These are phyloP conservation scores for Microglena sp. DNA, from an alignment of 139 green algal genomes.

Conservation along the genomic window DNA sequence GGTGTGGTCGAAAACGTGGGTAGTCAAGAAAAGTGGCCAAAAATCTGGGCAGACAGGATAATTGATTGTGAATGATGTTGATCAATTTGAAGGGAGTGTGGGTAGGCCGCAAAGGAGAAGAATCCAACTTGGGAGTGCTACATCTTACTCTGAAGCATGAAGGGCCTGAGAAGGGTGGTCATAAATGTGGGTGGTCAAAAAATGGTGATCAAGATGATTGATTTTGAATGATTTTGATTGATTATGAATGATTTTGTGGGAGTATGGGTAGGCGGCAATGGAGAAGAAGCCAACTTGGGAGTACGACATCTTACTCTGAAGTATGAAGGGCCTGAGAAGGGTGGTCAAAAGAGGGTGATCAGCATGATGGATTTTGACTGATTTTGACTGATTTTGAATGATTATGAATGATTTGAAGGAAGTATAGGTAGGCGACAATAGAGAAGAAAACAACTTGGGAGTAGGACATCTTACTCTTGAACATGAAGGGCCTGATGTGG, in stretches of 20 bases:
- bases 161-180: conserved; percentile 54
- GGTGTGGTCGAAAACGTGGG: not conserved
- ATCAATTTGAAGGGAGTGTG: conserved; percentile 92
- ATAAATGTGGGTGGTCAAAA: too few species aligned
- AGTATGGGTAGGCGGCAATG: conserved; percentile 79
- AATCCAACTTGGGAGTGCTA: conserved; percentile 73
- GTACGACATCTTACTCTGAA: not conserved
- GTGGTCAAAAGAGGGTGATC: not conserved
- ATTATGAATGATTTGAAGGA: too few species aligned
- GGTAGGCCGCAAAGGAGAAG: conserved; percentile 77
- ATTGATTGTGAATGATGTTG: too few species aligned
- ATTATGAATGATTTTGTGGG: too few species aligned
- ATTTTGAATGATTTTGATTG: too few species aligned
- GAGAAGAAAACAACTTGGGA: not conserved
- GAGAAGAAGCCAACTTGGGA: conserved; percentile 73
- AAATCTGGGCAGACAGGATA: too few species aligned
- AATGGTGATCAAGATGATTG: too few species aligned
- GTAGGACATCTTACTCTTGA: conserved; percentile 58
- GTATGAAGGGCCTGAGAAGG: not conserved
- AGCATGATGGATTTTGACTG: not conserved
- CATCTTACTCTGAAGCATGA: conserved; percentile 69
- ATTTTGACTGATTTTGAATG: too few species aligned
- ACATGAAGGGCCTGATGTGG: conserved; percentile 66
- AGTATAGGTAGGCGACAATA: not conserved
- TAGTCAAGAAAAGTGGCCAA: not conserved